Conservation (phyloP, 805 yeast genomes). For the Isabelozyma gotoi region DNA sequence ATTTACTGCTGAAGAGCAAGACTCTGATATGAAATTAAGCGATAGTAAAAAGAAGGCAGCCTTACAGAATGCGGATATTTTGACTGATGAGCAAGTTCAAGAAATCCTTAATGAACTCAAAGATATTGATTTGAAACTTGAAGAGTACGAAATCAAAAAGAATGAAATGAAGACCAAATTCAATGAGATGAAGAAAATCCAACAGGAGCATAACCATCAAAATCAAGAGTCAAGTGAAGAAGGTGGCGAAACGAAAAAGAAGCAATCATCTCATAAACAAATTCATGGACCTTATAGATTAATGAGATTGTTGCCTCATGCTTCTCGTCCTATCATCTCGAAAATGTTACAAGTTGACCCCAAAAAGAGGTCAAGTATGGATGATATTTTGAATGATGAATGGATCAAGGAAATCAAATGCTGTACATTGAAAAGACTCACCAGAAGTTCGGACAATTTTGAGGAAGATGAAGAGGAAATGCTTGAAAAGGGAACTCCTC, state of each 20-base stretch:
- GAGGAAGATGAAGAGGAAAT: conserved; percentile 40
- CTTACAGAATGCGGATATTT: conserved; percentile 14
- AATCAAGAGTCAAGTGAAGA: conserved; percentile 7
- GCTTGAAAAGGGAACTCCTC: conserved; percentile 35
- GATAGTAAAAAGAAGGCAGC: background rate
- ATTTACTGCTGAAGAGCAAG: no score
- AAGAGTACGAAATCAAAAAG: conserved; percentile 35
- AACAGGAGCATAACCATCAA: conserved; percentile 7
- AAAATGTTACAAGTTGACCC: conserved; percentile 66
- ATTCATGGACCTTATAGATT: conserved; percentile 83
- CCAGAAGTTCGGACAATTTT: conserved; percentile 17
- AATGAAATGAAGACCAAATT: conserved; percentile 33
- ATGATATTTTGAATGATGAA: conserved; percentile 64
- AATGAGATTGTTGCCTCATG: conserved; percentile 80
- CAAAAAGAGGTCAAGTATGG: conserved; percentile 59
- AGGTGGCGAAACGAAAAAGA: conserved; percentile 23
- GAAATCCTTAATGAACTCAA: conserved; percentile 32
- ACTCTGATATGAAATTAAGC: background rate
- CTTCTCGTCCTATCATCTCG: conserved; percentile 73
- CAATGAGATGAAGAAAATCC: conserved; percentile 16
- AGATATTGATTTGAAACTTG: conserved; percentile 36
- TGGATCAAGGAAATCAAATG: conserved; percentile 66
- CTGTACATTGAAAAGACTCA: conserved; percentile 49
- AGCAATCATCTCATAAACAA: conserved; percentile 47
- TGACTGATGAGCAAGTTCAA: conserved; percentile 32